phyloP scores from a whole-genome alignment of 1,284 basidiomycete genomes.

The Naganishia liquefaciens region DNA sequence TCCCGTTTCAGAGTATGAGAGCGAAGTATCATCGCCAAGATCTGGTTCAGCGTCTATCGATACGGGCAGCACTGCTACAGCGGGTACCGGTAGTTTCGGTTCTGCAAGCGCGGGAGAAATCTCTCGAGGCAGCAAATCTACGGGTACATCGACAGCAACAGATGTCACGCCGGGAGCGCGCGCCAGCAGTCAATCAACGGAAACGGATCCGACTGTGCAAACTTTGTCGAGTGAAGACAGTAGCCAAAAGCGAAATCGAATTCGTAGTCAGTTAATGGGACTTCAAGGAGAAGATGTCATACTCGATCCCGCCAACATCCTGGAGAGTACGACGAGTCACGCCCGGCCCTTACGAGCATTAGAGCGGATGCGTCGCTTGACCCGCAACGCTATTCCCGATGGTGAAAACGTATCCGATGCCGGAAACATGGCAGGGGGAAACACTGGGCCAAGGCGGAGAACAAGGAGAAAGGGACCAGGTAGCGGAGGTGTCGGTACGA shows the following conservation, averaged over 20 bases:
- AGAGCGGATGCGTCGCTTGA: conserved; percentile 64
- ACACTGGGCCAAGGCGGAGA: conserved; percentile 33
- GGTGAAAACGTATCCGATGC: not conserved
- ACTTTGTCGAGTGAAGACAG: conserved; percentile 5
- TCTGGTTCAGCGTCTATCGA: conserved; percentile 19
- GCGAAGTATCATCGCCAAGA: conserved; percentile 30
- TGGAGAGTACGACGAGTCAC: conserved; percentile 72
- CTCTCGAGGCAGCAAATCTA: conserved; percentile 17
- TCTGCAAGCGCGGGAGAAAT: conserved; percentile 34
- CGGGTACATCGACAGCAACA: conserved; percentile 13
- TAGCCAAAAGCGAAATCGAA: conserved; percentile 1
- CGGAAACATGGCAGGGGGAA: conserved; percentile 30
- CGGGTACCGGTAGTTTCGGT: conserved; percentile 33
- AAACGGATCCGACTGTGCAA: conserved; percentile 15
- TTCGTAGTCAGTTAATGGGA: conserved; percentile 39
- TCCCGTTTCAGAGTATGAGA: conserved; percentile 41
- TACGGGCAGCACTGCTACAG: conserved; percentile 40
- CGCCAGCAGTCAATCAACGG: conserved; percentile 2
- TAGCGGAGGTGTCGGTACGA: conserved; percentile 60
- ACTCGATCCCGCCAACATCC: conserved; percentile 64
- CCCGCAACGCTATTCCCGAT: conserved; percentile 23
- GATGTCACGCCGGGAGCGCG: conserved; percentile 20
- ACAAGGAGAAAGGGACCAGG: conserved; percentile 28
- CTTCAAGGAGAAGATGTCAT: conserved; percentile 46
- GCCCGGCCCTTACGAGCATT: conserved; percentile 74